Percentiles rank a stretch among this genome's conserved stretches.
phyloP scores from a whole-genome alignment of 176 grass and related monocot genomes.

The Panicum miliaceum region DNA sequence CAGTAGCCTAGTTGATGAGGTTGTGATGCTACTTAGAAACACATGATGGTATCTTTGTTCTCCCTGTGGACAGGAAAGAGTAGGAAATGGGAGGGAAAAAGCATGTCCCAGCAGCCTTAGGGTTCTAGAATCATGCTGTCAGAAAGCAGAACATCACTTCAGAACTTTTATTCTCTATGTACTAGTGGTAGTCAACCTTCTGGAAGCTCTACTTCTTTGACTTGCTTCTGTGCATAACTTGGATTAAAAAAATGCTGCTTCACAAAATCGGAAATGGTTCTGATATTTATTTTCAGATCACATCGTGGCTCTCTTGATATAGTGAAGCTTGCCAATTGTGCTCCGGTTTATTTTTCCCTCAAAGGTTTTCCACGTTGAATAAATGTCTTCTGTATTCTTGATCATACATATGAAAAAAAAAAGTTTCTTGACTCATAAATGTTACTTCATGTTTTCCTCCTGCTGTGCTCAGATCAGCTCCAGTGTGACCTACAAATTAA shows the following conservation, averaged over 20 bases:
- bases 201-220: conserved; percentile 23
- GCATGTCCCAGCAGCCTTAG: conserved; percentile 12
- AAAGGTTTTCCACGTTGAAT: background rate
- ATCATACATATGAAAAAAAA: background rate
- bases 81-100: conserved; percentile 18
- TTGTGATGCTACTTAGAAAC: background rate
- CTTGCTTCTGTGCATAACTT: conserved; percentile 8
- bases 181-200: background rate
- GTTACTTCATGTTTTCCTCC: background rate
- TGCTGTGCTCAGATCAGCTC: background rate
- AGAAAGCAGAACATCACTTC: conserved; percentile 31
- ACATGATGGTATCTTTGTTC: background rate
- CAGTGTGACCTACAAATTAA: background rate
- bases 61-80: conserved; percentile 27
- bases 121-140: conserved; percentile 25
- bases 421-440: background rate
- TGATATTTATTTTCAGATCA: background rate
- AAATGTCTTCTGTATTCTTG: background rate
- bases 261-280: background rate
- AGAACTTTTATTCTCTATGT: background rate
- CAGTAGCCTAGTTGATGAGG: background rate
- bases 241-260: background rate
- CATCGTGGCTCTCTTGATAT: background rate
- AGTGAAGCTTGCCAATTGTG: background rate
- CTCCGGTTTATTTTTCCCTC: too few relatives aligned